Base-by-base conservation (phyloP, 805 yeast genomes). In the Pichia gijzeniarum region DNA sequence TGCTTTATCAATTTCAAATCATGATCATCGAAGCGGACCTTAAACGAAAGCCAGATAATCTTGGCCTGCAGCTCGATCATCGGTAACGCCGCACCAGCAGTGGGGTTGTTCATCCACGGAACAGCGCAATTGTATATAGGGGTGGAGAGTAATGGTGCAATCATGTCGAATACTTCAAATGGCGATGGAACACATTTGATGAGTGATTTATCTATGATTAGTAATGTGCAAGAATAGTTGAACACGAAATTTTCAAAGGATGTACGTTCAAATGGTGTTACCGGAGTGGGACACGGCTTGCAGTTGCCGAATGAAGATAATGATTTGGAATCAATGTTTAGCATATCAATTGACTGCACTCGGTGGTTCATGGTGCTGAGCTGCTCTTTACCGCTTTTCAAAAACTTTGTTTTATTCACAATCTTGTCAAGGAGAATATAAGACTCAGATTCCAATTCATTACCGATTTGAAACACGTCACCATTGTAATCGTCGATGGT, bases 201-300 rank as follows among this genome's bases (percentile, higher is more conserved):
- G 18, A 61, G 61, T 4, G 54, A 43, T 33, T 51, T 57, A 13
- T 65, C 62, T 14, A 73, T 62, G 19, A 60, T 56, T 8, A 71
- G 57, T 10, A 72, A 49, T 2, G 63, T 57, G 3, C 63, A 62
- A 3, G 71, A 60, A 51, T 67, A 73, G 49, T 73, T 72, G 57
- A 68, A 73, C 3, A 71, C 51, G 47, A 71, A 72, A 32, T 74
- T 71, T 40, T 73, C 78, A 25, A 69, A 48, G 31, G 70, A 58
- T 54, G 70, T 68, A 35, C 71, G 55, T 47, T 68, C 70, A 38
- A 44, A 44, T 27, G 48, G 44, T 16, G 25, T 44, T 13, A 40
- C 44, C 21, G 31, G 13, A n/a, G 13, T 5, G 8, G 31, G 14
- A 16, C 16, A 17, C 9, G 10, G 10, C 28, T 25, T 25, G 28